A percentile compares a stretch with the other conserved stretches of the same genome.
Evolutionary conservation across 2,329 filamentous ascomycete species (phyloP).

Genomic region (Pseudocercospora cruenta): DNA sequence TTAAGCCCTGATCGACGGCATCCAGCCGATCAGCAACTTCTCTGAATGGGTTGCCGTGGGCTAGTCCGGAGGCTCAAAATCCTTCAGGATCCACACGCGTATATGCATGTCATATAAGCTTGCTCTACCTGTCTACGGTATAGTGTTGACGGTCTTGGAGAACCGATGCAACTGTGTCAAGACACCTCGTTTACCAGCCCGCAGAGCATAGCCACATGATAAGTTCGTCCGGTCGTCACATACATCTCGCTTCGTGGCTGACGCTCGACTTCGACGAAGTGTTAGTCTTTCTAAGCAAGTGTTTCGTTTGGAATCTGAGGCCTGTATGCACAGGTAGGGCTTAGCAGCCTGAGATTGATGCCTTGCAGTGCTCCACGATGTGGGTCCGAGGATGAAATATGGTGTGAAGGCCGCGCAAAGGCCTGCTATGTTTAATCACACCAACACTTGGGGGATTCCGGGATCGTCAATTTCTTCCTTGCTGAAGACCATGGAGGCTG

Average conservation of each 20-base stretch:
- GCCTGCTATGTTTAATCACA: not conserved
- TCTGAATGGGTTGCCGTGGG: not conserved
- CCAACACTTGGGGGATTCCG: not conserved
- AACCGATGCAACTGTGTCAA: not conserved
- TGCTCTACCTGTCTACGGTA: not conserved
- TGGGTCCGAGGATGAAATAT: not conserved
- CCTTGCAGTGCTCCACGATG: not conserved
- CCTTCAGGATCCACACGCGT: not conserved
- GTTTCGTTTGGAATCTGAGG: not conserved
- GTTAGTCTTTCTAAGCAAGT: not conserved
- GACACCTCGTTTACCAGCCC: not conserved
- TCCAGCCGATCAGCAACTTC: too few relatives aligned
- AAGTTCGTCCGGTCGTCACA: not conserved
- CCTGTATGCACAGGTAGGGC: not conserved
- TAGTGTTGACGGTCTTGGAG: not conserved
- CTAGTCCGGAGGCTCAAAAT: not conserved
- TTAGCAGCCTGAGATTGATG: not conserved
- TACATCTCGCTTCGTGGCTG: not conserved
- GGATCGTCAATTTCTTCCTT: not conserved
- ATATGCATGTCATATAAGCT: not conserved
- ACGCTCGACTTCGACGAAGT: not conserved
- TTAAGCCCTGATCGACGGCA: too few relatives aligned
- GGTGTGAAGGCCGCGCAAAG: not conserved
- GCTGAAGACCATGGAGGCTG: not conserved
- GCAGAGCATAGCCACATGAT: not conserved